Percentiles rank a stretch among this genome's conserved stretches.
Conservation (phyloP, 2,329 filamentous ascomycete genomes). For the Neurospora sp. region DNA sequence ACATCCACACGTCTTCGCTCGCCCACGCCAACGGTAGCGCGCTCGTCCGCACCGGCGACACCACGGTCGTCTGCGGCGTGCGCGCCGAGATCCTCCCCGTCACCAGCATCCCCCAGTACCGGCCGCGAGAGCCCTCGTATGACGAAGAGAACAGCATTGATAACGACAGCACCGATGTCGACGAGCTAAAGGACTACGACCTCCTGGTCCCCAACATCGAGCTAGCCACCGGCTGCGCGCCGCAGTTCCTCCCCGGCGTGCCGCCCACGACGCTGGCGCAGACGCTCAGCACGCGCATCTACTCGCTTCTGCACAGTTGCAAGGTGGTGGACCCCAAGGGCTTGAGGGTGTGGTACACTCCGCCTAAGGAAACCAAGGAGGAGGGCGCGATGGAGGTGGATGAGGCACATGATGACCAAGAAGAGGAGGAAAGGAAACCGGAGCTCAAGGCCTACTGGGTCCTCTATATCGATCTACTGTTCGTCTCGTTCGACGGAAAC, state of each 20-base stretch:
- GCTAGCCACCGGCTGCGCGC: slow-evolving; percentile 80
- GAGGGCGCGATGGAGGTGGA: slow-evolving; percentile 26
- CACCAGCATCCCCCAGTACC: slow-evolving; percentile 61
- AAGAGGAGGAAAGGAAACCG: slow-evolving; percentile 19
- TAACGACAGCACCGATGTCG: slow-evolving; percentile 8
- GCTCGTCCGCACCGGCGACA: slow-evolving; percentile 80
- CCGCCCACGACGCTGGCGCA: slow-evolving; percentile 75
- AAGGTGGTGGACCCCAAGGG: slow-evolving; percentile 56
- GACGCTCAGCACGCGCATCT: slow-evolving; percentile 71
- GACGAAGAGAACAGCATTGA: slow-evolving; percentile 20
- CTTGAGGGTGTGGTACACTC: slow-evolving; percentile 62
- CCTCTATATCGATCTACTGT: slow-evolving; percentile 89
- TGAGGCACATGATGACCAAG: slow-evolving; percentile 15
- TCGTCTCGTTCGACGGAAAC: slow-evolving; percentile 87
- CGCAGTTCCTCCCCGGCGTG: slow-evolving; percentile 73
- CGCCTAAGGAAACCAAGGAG: slow-evolving; percentile 29
- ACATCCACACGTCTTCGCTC: slow-evolving; percentile 72
- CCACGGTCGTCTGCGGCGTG: slow-evolving; percentile 88
- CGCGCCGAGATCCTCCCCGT: slow-evolving; percentile 75
- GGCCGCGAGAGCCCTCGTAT: slow-evolving; percentile 31
- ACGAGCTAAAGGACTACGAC: slow-evolving; percentile 51
- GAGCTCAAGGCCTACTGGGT: slow-evolving; percentile 81
- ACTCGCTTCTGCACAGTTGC: slow-evolving; percentile 64
- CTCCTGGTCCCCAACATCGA: slow-evolving; percentile 91
- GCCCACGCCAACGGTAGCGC: slow-evolving; percentile 86